These are phyloP conservation scores for Mycena epipterygia DNA, from an alignment of 768 basidiomycete genomes.

Conservation along the genomic window DNA sequence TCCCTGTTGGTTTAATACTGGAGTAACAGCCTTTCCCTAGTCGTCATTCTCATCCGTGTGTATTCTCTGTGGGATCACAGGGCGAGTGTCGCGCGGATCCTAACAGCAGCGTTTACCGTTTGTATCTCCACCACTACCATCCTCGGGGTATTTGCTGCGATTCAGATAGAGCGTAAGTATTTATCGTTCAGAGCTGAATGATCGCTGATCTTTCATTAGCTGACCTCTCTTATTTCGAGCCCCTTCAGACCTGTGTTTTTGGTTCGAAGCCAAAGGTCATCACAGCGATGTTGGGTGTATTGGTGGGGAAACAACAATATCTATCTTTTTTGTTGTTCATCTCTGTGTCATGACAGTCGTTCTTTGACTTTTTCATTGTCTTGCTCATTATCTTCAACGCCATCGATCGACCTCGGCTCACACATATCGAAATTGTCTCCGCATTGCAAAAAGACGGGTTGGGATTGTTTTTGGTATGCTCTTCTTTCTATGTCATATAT, in stretches of 20 bases:
- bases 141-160: slow-evolving; percentile 14
- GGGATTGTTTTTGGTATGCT: slow-evolving; percentile 15
- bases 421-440: slow-evolving; percentile 9
- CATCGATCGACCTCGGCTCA: slow-evolving; percentile 15
- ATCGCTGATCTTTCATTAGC: neutral
- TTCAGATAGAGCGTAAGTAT: slow-evolving; percentile 3
- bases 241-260: slow-evolving; percentile 6
- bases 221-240: neutral
- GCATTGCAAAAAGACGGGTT: slow-evolving; percentile 13
- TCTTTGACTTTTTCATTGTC: slow-evolving; percentile 10
- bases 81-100: neutral
- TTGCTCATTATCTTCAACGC: slow-evolving; percentile 16
- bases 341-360: neutral
- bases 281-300: neutral
- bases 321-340: neutral
- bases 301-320: neutral
- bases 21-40: neutral
- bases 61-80: slow-evolving; percentile 16
- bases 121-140: neutral
- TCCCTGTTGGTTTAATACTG: neutral
- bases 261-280: neutral
- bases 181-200: neutral
- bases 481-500: neutral
- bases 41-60: slow-evolving; percentile 14
- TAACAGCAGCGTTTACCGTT: neutral